Evolutionary conservation across 2,329 filamentous ascomycete species (phyloP).

Genomic region (Botrytis pseudocinerea): DNA sequence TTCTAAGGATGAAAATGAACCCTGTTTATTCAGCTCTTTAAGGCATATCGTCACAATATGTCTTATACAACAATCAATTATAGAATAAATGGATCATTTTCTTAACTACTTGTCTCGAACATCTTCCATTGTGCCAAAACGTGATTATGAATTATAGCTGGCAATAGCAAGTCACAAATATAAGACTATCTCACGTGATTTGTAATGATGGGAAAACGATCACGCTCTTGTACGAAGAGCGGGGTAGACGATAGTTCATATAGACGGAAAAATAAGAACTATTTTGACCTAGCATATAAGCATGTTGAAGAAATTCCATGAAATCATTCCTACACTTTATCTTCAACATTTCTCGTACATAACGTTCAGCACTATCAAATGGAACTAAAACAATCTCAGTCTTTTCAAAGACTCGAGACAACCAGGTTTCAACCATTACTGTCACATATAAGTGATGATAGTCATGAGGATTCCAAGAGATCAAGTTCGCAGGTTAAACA

Average conservation of each 20-base stretch:
- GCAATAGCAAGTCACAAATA: neutral
- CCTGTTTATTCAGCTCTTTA: no score
- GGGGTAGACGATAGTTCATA: no score
- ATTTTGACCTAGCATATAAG: no score
- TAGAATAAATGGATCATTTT: no score
- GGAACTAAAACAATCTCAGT: neutral
- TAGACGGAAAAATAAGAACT: no score
- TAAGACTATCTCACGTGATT: neutral
- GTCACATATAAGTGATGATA: neutral
- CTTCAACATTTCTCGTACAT: conserved; percentile 5
- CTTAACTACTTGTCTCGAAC: no score
- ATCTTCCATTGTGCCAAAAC: neutral
- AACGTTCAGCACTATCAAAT: conserved; percentile 4
- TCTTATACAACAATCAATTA: no score
- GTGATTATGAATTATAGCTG: neutral
- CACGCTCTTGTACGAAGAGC: no score
- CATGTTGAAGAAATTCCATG: no score
- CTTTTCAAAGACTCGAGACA: neutral
- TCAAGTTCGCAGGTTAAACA: conserved; percentile 5
- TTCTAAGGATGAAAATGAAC: no score
- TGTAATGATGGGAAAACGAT: neutral
- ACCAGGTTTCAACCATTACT: conserved; percentile 2
- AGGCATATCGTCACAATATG: no score
- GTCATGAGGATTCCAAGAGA: neutral
- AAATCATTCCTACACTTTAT: neutral